phyloP scores from a whole-genome alignment of 805 yeast genomes.

The Peterozyma toletana region DNA sequence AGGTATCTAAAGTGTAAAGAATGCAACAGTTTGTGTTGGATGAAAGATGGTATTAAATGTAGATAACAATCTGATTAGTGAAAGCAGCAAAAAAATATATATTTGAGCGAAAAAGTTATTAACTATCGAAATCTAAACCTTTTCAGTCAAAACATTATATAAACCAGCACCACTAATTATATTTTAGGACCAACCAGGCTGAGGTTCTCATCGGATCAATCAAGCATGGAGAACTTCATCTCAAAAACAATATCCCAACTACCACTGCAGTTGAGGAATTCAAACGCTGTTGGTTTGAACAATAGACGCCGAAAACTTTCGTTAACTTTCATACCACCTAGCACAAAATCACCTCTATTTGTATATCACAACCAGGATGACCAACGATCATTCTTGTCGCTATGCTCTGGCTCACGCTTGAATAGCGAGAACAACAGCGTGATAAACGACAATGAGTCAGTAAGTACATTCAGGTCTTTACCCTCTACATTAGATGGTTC shows the following conservation, averaged over 20 bases:
- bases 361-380: conserved; percentile 23
- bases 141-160: no score
- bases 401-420: conserved; percentile 17
- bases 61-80: no score
- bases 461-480: conserved; percentile 24
- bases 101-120: no score
- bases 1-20: no score
- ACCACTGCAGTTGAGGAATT: conserved; percentile 17
- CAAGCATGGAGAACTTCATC: conserved; percentile 4
- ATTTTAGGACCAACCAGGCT: no score
- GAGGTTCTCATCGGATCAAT: no score
- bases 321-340: conserved; percentile 27
- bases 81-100: no score
- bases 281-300: conserved; percentile 21
- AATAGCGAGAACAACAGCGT: conserved; percentile 17
- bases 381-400: conserved; percentile 26
- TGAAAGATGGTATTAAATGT: no score
- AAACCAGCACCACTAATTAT: no score
- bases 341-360: conserved; percentile 27
- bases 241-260: conserved; percentile 16
- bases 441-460: conserved; percentile 20
- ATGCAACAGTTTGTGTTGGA: no score
- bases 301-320: conserved; percentile 26
- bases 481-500: conserved; percentile 27
- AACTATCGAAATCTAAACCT: no score